Percentiles rank a stretch among this genome's conserved stretches.
phyloP scores from a whole-genome alignment of 352 stramenopile species.

The Phytophthora melonis region DNA sequence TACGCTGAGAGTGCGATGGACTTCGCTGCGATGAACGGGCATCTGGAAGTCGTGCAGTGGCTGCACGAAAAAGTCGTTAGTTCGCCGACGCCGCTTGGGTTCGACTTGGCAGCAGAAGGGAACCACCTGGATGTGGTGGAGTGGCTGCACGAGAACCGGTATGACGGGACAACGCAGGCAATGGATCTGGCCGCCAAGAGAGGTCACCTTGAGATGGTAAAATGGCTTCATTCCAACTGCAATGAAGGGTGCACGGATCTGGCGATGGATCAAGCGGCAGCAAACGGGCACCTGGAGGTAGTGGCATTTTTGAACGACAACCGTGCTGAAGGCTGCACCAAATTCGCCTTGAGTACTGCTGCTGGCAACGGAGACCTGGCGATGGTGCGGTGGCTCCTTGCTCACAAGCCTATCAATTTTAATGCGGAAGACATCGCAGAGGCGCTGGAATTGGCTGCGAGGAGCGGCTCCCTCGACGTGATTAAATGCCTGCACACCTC shows the following conservation, averaged over 20 bases:
- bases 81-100: not conserved
- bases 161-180: slow-evolving; percentile 9
- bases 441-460: slow-evolving; percentile 12
- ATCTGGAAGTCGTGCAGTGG: slow-evolving; percentile 18
- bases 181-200: slow-evolving; percentile 19
- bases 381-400: slow-evolving; percentile 22
- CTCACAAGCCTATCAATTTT: not conserved
- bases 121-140: slow-evolving; percentile 24
- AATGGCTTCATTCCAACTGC: slow-evolving; percentile 20
- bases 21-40: not conserved
- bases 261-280: slow-evolving; percentile 22
- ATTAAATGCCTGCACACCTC: slow-evolving; percentile 7
- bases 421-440: slow-evolving; percentile 13
- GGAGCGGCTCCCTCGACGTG: slow-evolving; percentile 10
- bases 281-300: slow-evolving; percentile 21
- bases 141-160: slow-evolving; percentile 19
- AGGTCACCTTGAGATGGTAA: slow-evolving; percentile 20
- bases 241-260: slow-evolving; percentile 16
- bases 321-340: slow-evolving; percentile 26
- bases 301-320: slow-evolving; percentile 20
- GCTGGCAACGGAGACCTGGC: slow-evolving; percentile 15
- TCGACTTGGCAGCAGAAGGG: slow-evolving; percentile 13
- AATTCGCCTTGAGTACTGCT: slow-evolving; percentile 14
- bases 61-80: slow-evolving; percentile 10
- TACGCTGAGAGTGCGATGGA: slow-evolving; percentile 9